These are phyloP conservation scores for Gonium pectorale DNA, from an alignment of 139 green algal species.

Conservation along the genomic window DNA sequence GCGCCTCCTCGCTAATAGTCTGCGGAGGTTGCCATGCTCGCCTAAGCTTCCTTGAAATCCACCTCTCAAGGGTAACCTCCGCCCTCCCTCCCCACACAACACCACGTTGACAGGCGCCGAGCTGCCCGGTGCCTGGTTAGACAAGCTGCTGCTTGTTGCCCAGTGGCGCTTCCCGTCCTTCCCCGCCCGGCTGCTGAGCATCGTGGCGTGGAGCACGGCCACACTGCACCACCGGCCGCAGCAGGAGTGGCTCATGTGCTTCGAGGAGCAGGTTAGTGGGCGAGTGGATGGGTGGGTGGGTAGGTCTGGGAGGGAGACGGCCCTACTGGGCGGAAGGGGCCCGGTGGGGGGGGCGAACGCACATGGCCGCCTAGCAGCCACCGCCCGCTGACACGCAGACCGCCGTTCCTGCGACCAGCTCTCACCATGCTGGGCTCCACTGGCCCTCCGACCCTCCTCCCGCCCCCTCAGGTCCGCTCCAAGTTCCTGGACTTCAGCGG, in stretches of 20 bases:
- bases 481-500: conserved; percentile 61
- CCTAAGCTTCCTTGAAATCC: too few relatives aligned
- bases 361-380: too few relatives aligned
- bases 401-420: too few relatives aligned
- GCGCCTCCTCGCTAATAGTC: too few relatives aligned
- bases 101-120: conserved; percentile 14
- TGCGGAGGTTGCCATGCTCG: too few relatives aligned
- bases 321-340: background rate
- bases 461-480: conserved; percentile 47
- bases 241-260: conserved; percentile 61
- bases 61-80: too few relatives aligned
- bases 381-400: too few relatives aligned
- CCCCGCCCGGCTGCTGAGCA: conserved; percentile 55
- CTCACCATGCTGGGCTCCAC: too few relatives aligned
- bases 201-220: conserved; percentile 57
- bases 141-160: conserved; percentile 60
- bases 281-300: background rate
- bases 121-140: conserved; percentile 52
- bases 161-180: conserved; percentile 67
- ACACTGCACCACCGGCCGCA: conserved; percentile 53
- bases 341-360: background rate
- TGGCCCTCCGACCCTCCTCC: background rate
- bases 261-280: conserved; percentile 58
- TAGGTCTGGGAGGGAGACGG: too few relatives aligned
- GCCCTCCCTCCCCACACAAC: background rate